Evolutionary conservation across 305 asterid species (phyloP).

Genomic region (Fraxinus albicans): DNA sequence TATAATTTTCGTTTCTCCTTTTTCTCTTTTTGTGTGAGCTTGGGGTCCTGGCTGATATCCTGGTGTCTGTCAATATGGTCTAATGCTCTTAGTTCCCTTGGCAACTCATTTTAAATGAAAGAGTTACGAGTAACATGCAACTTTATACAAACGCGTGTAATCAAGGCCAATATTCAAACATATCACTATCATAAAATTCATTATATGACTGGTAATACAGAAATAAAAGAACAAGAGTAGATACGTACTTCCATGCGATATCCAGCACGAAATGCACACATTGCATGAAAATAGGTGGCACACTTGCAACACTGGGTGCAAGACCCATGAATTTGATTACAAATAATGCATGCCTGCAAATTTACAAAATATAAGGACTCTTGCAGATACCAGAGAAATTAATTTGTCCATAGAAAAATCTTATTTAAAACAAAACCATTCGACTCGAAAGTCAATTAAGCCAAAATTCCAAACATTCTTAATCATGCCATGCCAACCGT

Average conservation of each 20-base stretch:
- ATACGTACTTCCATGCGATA: constrained; percentile 86
- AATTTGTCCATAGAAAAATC: background rate
- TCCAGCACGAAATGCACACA: constrained; percentile 94
- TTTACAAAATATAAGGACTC: constrained; percentile 18
- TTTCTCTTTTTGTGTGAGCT: background rate
- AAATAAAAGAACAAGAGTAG: constrained; percentile 16
- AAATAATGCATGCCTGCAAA: constrained; percentile 76
- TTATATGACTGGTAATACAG: constrained; percentile 14
- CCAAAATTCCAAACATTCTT: background rate
- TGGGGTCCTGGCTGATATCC: background rate
- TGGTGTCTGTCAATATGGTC: background rate
- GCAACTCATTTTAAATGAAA: background rate
- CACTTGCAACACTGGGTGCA: constrained; percentile 95
- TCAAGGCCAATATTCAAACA: background rate
- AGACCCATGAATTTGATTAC: constrained; percentile 91
- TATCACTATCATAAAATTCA: background rate
- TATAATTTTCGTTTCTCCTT: background rate
- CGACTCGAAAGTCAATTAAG: constrained; percentile 10
- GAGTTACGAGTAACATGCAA: background rate
- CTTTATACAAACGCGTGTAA: background rate
- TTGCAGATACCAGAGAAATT: background rate
- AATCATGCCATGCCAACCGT: background rate
- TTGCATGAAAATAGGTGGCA: constrained; percentile 75
- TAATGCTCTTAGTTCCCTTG: background rate
- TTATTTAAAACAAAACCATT: background rate